Percentiles rank a stretch among this genome's conserved stretches.
These are phyloP conservation scores for Limnanthes douglasii DNA, from an alignment of 345 rosid genomes.

Conservation along the genomic window DNA sequence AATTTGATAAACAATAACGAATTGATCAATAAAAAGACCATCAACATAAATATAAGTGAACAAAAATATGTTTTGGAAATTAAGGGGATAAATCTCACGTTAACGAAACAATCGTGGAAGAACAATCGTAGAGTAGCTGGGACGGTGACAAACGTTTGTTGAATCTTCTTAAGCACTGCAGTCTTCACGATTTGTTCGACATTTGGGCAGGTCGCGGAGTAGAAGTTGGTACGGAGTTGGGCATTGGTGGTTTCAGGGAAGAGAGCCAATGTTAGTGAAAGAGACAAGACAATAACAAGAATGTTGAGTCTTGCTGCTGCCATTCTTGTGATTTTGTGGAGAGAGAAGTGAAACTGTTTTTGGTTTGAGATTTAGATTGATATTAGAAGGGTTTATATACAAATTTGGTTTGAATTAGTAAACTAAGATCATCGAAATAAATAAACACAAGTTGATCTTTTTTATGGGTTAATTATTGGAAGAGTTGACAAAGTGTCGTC, in stretches of 20 bases:
- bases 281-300: slow-evolving; percentile 17
- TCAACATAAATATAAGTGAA: too few relatives aligned
- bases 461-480: too few relatives aligned
- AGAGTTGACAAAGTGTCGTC: too few relatives aligned
- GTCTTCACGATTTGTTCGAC: slow-evolving; percentile 55
- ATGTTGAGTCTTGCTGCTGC: too few relatives aligned
- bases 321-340: too few relatives aligned
- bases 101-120: slow-evolving; percentile 76
- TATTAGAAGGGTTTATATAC: too few relatives aligned
- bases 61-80: neutral
- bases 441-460: too few relatives aligned
- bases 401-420: too few relatives aligned
- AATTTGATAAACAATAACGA: too few relatives aligned
- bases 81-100: slow-evolving; percentile 15
- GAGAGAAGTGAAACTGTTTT: too few relatives aligned
- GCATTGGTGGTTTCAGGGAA: slow-evolving; percentile 29
- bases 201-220: slow-evolving; percentile 52
- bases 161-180: slow-evolving; percentile 29
- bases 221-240: slow-evolving; percentile 41
- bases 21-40: neutral
- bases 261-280: slow-evolving; percentile 23
- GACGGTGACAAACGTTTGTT: slow-evolving; percentile 59
- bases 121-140: slow-evolving; percentile 74
- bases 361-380: too few relatives aligned
- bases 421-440: too few relatives aligned